Evolutionary conservation across 208 protist genomes (phyloP).

Genomic region (Leishmania braziliensis): DNA sequence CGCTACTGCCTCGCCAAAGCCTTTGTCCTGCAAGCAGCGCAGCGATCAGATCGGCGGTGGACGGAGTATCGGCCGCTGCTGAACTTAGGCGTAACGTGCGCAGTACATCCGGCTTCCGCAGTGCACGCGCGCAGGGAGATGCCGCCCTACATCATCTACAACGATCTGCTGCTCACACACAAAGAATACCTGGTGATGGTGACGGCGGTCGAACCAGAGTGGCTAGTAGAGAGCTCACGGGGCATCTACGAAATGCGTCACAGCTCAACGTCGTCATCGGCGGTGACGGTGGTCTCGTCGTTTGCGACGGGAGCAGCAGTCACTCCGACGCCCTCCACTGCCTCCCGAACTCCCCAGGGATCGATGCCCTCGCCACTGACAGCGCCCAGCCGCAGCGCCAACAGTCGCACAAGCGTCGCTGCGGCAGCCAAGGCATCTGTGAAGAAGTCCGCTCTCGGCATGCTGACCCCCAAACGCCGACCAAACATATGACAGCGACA

Average conservation of each 20-base stretch:
- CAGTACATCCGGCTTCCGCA: conserved; percentile 97
- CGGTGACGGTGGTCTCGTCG: not conserved
- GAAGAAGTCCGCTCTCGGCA: conserved; percentile 16
- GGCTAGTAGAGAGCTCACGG: conserved; percentile 92
- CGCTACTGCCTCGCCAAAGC: conserved; percentile 94
- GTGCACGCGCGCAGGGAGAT: conserved; percentile 96
- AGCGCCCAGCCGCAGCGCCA: not conserved
- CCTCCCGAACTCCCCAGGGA: not conserved
- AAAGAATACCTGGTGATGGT: conserved; percentile 98
- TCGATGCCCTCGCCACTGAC: not conserved
- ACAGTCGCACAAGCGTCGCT: not conserved
- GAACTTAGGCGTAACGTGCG: conserved; percentile 93
- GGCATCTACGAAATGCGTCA: conserved; percentile 66
- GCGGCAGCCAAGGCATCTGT: not conserved
- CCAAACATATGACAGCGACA: conserved; percentile 26
- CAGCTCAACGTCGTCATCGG: not conserved
- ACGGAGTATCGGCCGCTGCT: conserved; percentile 98
- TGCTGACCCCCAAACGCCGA: conserved; percentile 26
- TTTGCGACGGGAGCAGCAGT: not conserved
- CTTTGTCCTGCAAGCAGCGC: conserved; percentile 97
- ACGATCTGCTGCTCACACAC: conserved; percentile 95
- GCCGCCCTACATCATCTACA: conserved; percentile 99
- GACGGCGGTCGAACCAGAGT: conserved; percentile 97
- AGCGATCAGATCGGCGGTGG: conserved; percentile 92
- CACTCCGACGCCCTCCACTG: not conserved